These are phyloP conservation scores for Martiniozyma asiatica DNA, from an alignment of 1,139 yeast species.

Conservation along the genomic window DNA sequence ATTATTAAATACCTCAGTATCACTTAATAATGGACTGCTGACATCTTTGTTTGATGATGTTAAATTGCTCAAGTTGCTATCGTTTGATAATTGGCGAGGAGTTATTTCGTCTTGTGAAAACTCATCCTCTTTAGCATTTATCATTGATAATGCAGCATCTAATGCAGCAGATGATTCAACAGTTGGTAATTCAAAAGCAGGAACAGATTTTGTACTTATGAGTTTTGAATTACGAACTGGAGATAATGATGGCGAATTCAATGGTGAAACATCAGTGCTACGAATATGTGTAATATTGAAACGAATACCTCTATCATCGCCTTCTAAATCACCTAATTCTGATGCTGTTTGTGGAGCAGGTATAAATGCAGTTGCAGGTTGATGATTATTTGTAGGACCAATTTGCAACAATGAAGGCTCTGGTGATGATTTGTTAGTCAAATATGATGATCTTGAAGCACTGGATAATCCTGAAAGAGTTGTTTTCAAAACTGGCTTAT, in stretches of 20 bases:
- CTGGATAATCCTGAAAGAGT: not conserved
- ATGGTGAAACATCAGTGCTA: conserved; percentile 16
- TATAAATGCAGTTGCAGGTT: conserved; percentile 28
- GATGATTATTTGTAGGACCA: conserved; percentile 14
- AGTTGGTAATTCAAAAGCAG: no score
- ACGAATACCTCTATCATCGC: conserved; percentile 11
- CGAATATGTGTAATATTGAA: conserved; percentile 21
- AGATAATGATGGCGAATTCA: conserved; percentile 7
- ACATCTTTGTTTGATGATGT: no score
- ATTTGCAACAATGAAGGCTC: conserved; percentile 40
- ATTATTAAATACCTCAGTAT: not conserved
- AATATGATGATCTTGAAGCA: conserved; percentile 1
- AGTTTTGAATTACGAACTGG: no score
- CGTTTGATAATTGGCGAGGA: no score
- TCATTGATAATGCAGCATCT: conserved; percentile 1
- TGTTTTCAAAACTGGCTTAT: no score
- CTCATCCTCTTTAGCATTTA: not conserved
- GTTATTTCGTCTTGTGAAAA: not conserved
- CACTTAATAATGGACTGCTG: no score
- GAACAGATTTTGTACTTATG: no score
- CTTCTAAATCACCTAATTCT: conserved; percentile 12
- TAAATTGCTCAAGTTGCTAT: no score
- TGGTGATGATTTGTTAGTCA: not conserved
- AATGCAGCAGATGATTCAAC: no score
- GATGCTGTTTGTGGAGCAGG: conserved; percentile 1